Evolutionary conservation across 2,329 filamentous ascomycete genomes (phyloP), one percentile per base, ranked within the genome.

Genomic region (Hymenoscyphus linearis): DNA sequence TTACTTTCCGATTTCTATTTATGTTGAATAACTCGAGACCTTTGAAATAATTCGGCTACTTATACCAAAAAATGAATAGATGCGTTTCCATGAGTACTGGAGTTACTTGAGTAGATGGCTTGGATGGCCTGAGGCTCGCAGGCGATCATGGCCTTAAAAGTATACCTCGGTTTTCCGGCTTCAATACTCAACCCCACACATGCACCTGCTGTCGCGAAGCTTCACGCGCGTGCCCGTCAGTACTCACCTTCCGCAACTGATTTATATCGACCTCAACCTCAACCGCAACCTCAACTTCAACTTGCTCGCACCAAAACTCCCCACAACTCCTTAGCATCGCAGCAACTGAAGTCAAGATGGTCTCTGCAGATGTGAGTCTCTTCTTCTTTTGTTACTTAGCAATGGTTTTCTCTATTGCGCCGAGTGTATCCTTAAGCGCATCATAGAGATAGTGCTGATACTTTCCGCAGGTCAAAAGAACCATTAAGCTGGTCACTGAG

Each of bases 401-500:
- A 53, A 53, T 53, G 13, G 13, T 34, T 25, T 53, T 4, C 50
- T 13, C 26, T 25, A 22, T 47, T 47, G 50, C 50, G 50, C 25
- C 26, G 4, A 34, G 25, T 26, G 25, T 18, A 40, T 37, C 31
- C 4, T n/a, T 36, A 22, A 13, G 54, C 54, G 54, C 50, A 53
- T 26, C 25, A 53, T 18, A 6, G 50, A 26, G 25, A 27, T 25
- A 16, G 12, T 16, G 25, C 50, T 53, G 27, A 53, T 34, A 31
- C 16, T 34, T 34, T 31, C 47, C 25, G 59, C 69, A 90, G 86
- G 78, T 88, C 71, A 89, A 97, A 84, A 86, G 95, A 72, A 90
- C 86, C 73, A 83, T 99, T 77, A 96, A 93, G 84, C 85, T 99
- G 78, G 84, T 97, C 69, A 98, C 95, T 57, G 88, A 95, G 79